Evolutionary conservation across 352 stramenopile species (phyloP), one percentile per base, ranked within the genome.

Genomic region (Phytophthora pistaciae): DNA sequence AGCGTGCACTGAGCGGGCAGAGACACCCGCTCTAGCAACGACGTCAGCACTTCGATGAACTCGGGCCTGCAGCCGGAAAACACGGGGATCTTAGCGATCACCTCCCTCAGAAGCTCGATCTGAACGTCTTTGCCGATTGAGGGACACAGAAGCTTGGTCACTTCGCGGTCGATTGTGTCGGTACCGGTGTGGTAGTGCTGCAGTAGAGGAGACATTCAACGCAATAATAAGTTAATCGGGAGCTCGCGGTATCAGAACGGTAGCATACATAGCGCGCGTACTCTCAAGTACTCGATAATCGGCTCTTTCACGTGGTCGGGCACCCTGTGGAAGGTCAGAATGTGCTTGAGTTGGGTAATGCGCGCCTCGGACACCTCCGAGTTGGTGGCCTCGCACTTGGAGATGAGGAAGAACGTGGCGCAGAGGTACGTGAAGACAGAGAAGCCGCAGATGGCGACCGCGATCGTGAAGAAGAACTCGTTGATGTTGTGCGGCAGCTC

Each of bases 41-140:
- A 88, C 1, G 84, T 89, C 8, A 91, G 29, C 0, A 85, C 79
- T n/a, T 83, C 58, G 1, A 90, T 63, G 42, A 94, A 92, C 9
- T 77, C 62, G 1, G 83, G 74, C 4, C 52, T 76, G 56, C 87
- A 95, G 2, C 72, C 78, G 8, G 68, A 69, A 31, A 95, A 92
- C 1, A 95, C 52, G 2, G 87, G 80, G 10, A 95, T 86, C 44
- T 56, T 50, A 3, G 71, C 61, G 8, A 95, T 65, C 0, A 74
- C 83, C 2, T 66, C 65, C 36, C 83, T 84, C 33, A 95, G 57
- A 6, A 95, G 73, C 42, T 92, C 84, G n/a, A 93, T 84, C 44
- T 93, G 87, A 29, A 92, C 87, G 49, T 94, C 84, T 5, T 85
- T 90, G 21, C 79, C 76, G 40, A 92, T 91, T 1, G 86, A 94